A percentile compares a stretch with the other conserved stretches of the same genome.
These are phyloP conservation scores for Penicillium ochrochloron DNA, from an alignment of 495 filamentous ascomycete species.

Conservation along the genomic window DNA sequence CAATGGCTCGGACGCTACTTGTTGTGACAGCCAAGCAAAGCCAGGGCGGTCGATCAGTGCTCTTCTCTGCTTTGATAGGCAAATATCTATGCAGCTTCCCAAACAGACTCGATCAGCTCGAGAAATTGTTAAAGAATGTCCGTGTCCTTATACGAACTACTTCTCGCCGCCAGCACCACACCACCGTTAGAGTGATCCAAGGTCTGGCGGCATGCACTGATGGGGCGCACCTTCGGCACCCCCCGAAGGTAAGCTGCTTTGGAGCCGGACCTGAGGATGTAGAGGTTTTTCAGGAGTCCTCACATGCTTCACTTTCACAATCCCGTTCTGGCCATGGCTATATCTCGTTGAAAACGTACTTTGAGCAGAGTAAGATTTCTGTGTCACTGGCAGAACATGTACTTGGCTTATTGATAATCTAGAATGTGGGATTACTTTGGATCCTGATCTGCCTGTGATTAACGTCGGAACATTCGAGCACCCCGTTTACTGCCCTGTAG, in stretches of 20 bases:
- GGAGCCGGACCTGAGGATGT: neutral
- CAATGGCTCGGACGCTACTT: too few relatives aligned
- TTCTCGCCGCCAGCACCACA: neutral
- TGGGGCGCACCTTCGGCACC: neutral
- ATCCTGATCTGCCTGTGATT: neutral
- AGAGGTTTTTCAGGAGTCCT: neutral
- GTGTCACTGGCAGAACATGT: neutral
- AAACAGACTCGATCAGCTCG: too few relatives aligned
- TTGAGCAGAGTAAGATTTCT: neutral
- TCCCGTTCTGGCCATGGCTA: neutral
- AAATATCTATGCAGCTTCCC: too few relatives aligned
- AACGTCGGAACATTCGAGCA: neutral
- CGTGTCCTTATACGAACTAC: too few relatives aligned
- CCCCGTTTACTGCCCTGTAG: neutral
- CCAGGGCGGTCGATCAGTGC: too few relatives aligned
- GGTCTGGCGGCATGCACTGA: neutral
- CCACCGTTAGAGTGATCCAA: neutral
- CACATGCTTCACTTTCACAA: neutral
- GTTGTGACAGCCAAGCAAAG: too few relatives aligned
- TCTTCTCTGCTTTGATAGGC: too few relatives aligned
- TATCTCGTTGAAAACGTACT: neutral
- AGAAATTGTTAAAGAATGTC: too few relatives aligned
- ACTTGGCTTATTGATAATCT: neutral
- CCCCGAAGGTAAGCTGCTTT: neutral
- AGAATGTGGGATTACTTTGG: neutral